phyloP scores from a whole-genome alignment of 2,329 filamentous ascomycete genomes.

The Pyricularia pennisetigena region DNA sequence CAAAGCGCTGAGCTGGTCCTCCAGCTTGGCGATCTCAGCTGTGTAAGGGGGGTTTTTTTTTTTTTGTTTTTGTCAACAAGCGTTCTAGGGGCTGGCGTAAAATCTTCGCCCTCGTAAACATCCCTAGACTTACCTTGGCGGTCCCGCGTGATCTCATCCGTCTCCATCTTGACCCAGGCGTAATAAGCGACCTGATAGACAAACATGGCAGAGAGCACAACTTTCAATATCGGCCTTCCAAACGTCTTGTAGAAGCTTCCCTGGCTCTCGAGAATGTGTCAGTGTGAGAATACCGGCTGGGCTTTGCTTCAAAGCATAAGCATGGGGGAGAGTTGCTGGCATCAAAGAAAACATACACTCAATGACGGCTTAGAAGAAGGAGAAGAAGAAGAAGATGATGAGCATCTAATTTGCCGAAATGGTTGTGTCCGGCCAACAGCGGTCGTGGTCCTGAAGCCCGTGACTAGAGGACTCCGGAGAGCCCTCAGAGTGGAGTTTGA shows the following conservation, averaged over 20 bases:
- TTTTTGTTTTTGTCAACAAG: not conserved
- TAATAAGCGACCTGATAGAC: conserved; percentile 73
- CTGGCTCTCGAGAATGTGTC: conserved; percentile 22
- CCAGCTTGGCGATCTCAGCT: conserved; percentile 23
- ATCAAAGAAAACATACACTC: conserved; percentile 1
- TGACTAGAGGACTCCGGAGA: not conserved
- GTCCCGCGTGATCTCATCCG: conserved; percentile 53
- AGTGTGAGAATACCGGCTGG: not conserved
- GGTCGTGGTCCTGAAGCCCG: not conserved
- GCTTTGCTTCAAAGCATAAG: not conserved
- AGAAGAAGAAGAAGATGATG: not conserved
- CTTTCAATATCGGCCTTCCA: conserved; percentile 62
- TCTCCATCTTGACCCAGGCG: conserved; percentile 64
- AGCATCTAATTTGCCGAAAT: not conserved
- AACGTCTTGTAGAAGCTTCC: conserved; percentile 66
- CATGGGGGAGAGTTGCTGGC: too few species aligned
- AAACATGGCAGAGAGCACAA: conserved; percentile 63
- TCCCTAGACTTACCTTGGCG: conserved; percentile 37
- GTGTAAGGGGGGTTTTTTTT: not conserved
- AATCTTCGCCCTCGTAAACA: not conserved
- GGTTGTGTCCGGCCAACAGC: not conserved
- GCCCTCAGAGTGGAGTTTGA: not conserved
- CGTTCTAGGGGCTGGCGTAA: not conserved
- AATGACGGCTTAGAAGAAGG: conserved; percentile 1
- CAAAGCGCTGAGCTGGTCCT: conserved; percentile 26